These are phyloP conservation scores for Sequoia sempervirens DNA, from an alignment of 75 land plant species.

Conservation along the genomic window DNA sequence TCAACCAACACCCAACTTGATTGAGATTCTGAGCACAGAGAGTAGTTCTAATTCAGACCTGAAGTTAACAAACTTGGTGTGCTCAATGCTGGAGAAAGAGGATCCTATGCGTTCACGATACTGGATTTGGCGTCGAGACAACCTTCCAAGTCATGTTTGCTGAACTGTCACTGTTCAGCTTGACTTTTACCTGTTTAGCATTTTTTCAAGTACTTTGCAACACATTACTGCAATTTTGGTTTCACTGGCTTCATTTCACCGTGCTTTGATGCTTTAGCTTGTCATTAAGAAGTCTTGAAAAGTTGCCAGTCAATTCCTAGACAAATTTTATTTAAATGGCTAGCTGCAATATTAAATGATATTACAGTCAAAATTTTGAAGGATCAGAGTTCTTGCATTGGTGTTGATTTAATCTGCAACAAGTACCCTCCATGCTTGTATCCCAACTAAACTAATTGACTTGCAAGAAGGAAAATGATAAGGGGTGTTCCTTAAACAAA, in stretches of 20 bases:
- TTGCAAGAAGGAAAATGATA: neutral
- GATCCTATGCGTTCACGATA: slow-evolving; percentile 76
- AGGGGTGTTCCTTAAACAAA: neutral
- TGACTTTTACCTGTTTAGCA: neutral
- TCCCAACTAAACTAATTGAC: neutral
- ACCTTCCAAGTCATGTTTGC: slow-evolving; percentile 30
- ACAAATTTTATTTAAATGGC: neutral
- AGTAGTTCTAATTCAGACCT: slow-evolving; percentile 15
- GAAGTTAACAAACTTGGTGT: slow-evolving; percentile 41
- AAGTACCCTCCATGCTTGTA: neutral
- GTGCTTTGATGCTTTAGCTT: neutral
- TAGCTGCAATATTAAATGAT: neutral
- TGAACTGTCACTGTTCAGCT: slow-evolving; percentile 3
- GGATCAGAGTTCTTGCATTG: neutral
- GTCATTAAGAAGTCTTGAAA: neutral
- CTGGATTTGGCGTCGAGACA: slow-evolving; percentile 81
- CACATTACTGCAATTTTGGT: neutral
- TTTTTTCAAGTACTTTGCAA: neutral
- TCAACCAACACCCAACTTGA: slow-evolving; percentile 38
- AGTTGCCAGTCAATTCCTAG: neutral
- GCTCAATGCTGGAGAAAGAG: slow-evolving; percentile 48
- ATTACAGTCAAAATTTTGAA: neutral
- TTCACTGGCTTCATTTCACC: neutral
- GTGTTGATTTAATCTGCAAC: neutral
- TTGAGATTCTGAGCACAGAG: slow-evolving; percentile 21